A percentile compares a stretch with the other conserved stretches of the same genome.
Conservation (phyloP, 805 yeast species). For the Candida peoriensis region DNA sequence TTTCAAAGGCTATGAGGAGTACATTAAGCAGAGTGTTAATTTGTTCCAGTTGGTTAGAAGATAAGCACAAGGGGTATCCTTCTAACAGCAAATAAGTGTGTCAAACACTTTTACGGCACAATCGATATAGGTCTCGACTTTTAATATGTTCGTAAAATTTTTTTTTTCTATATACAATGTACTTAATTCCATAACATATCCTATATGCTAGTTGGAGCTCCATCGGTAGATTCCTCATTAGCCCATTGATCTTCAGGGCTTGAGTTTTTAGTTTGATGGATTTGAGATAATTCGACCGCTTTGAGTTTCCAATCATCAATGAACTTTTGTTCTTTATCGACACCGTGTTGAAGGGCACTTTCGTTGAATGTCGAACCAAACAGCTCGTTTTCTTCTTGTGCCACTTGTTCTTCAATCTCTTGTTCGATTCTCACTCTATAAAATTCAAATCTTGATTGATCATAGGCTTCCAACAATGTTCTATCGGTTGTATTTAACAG, state of each 20-base stretch:
- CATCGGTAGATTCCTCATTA: conserved; percentile 1
- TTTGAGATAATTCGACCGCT: conserved; percentile 56
- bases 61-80: background rate
- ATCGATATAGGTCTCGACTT: background rate
- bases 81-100: background rate
- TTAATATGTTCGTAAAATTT: too few species aligned
- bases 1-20: conserved; percentile 31
- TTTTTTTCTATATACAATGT: too few species aligned
- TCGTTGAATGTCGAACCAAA: conserved; percentile 70
- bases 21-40: conserved; percentile 34
- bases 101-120: background rate
- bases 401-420: conserved; percentile 66
- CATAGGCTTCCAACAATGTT: conserved; percentile 60
- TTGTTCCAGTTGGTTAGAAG: conserved; percentile 34
- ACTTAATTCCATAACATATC: background rate
- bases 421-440: conserved; percentile 81
- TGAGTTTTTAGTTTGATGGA: conserved; percentile 17
- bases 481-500: conserved; percentile 34
- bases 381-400: conserved; percentile 82
- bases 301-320: conserved; percentile 70
- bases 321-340: conserved; percentile 63
- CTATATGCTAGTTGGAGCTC: too few species aligned
- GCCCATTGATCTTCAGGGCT: conserved; percentile 8
- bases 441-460: conserved; percentile 82
- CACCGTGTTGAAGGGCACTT: conserved; percentile 60